Percentiles rank a stretch among this genome's conserved stretches.
These are phyloP conservation scores for Solanum hybrid DNA, from an alignment of 305 asterid species.

Conservation along the genomic window DNA sequence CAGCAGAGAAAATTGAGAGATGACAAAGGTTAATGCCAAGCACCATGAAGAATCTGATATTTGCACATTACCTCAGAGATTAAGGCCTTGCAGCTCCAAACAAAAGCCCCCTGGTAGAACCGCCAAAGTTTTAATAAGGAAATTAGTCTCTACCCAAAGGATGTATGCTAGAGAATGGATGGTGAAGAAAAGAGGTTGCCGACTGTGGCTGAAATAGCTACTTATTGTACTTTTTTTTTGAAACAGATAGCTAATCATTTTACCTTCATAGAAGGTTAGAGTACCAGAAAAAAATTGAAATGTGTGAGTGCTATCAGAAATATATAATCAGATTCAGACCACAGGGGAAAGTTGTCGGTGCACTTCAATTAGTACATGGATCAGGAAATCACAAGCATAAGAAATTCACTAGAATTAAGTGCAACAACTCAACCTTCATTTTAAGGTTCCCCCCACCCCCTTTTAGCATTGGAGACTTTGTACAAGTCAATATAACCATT, in stretches of 20 bases:
- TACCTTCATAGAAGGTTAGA: not conserved
- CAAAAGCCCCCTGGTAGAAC: slow-evolving; percentile 71
- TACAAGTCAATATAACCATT: not conserved
- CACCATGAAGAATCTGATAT: not conserved
- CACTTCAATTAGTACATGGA: not conserved
- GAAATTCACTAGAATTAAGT: not conserved
- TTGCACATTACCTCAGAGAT: slow-evolving; percentile 66
- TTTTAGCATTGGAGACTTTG: not conserved
- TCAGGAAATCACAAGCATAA: not conserved
- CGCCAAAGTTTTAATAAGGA: slow-evolving; percentile 1
- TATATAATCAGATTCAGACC: not conserved
- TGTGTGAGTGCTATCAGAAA: not conserved
- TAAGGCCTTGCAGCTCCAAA: slow-evolving; percentile 93
- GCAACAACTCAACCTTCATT: not conserved
- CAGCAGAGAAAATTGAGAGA: not conserved
- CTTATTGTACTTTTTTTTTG: not conserved
- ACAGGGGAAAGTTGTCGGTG: not conserved
- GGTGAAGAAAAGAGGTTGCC: not conserved
- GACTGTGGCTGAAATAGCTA: not conserved
- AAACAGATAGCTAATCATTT: not conserved
- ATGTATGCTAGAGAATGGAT: not conserved
- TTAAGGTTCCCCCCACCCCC: not conserved
- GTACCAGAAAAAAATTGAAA: not conserved
- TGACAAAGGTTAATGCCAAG: not conserved
- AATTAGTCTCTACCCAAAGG: not conserved